Conservation (phyloP, 345 rosid genomes). For the Kernera saxatilis region DNA sequence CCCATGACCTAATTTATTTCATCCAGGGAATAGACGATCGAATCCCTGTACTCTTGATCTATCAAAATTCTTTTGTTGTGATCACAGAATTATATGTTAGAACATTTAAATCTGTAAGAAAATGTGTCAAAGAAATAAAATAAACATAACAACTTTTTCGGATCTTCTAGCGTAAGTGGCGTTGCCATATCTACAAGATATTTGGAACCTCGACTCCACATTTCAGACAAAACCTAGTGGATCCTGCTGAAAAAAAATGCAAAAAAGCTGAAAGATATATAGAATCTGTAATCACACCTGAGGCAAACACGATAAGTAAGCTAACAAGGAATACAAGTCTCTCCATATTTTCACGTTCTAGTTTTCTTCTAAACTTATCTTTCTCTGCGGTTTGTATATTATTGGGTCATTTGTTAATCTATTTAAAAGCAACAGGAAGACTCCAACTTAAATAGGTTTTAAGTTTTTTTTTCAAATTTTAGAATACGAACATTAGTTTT, state of each 20-base stretch:
- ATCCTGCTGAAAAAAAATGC: too few species aligned
- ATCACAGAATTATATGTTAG: not conserved
- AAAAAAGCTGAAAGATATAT: not conserved
- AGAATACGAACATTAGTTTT: not conserved
- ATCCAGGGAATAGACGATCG: too few species aligned
- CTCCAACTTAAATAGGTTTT: not conserved
- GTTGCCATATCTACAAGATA: too few species aligned
- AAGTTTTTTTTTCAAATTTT: not conserved
- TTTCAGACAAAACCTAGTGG: too few species aligned
- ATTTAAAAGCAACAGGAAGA: not conserved
- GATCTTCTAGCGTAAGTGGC: too few species aligned
- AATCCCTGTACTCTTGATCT: too few species aligned
- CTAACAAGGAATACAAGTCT: not conserved
- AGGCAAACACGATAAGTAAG: conserved; percentile 2
- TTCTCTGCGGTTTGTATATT: not conserved
- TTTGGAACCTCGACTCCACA: too few species aligned
- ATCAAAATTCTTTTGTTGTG: too few species aligned
- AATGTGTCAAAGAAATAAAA: not conserved
- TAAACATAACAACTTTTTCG: not conserved
- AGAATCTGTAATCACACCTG: conserved; percentile 1
- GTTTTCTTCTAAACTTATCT: not conserved
- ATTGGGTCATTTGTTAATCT: not conserved
- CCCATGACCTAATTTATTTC: too few species aligned
- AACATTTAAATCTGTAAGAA: not conserved
- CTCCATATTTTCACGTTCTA: not conserved